These are phyloP conservation scores for Rhodotorula mucilaginosa DNA, from an alignment of 1,284 basidiomycete species.

Conservation along the genomic window DNA sequence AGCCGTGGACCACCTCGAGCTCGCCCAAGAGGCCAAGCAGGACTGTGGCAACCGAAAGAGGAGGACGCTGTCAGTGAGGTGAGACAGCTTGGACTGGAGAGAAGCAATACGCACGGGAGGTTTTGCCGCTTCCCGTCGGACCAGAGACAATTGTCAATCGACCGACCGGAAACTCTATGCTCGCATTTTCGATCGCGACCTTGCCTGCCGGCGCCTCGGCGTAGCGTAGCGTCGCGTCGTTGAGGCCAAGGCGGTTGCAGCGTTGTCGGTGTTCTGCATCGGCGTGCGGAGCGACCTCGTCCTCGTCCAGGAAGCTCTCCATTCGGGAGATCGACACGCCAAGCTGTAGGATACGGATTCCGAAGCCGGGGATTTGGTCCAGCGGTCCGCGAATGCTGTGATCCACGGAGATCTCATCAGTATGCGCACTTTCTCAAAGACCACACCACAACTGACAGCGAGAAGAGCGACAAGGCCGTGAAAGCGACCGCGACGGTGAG, in stretches of 20 bases:
- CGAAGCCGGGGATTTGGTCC: slow-evolving; percentile 37
- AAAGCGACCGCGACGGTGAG: slow-evolving; percentile 41
- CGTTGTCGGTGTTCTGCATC: background rate
- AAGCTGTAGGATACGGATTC: slow-evolving; percentile 34
- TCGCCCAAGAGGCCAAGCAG: slow-evolving; percentile 43
- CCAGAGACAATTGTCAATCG: slow-evolving; percentile 79
- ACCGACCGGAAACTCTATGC: slow-evolving; percentile 71
- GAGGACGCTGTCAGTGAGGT: background rate
- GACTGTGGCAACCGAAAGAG: slow-evolving; percentile 58
- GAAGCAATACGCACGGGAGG: slow-evolving; percentile 34
- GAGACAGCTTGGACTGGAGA: background rate
- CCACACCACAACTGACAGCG: slow-evolving; percentile 5
- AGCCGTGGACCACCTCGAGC: slow-evolving; percentile 80
- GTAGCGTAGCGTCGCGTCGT: slow-evolving; percentile 20
- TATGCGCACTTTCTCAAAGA: background rate
- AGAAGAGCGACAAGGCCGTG: slow-evolving; percentile 38
- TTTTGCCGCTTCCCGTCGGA: slow-evolving; percentile 47
- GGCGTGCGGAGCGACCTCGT: slow-evolving; percentile 28
- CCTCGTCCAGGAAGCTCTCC: slow-evolving; percentile 36
- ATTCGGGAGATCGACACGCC: slow-evolving; percentile 36
- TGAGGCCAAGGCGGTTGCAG: slow-evolving; percentile 6
- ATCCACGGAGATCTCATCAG: too few species aligned
- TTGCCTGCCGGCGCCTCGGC: slow-evolving; percentile 54
- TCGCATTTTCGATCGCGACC: slow-evolving; percentile 72
- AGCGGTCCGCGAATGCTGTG: slow-evolving; percentile 34